Evolutionary conservation across 352 stramenopile species (phyloP).

Genomic region (Phytophthora melonis): DNA sequence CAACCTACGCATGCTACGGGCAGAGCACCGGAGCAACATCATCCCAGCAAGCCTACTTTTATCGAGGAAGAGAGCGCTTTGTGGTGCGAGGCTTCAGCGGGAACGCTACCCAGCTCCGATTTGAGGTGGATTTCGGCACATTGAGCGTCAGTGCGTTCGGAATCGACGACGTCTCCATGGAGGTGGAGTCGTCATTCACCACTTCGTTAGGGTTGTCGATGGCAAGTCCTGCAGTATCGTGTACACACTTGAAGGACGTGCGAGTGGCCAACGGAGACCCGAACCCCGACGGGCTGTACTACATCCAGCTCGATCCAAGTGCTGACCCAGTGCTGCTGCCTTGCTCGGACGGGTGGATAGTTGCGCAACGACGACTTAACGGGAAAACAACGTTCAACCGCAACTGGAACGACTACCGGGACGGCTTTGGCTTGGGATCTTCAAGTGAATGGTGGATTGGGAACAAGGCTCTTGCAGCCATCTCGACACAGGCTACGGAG

Average conservation of each 20-base stretch:
- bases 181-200: slow-evolving; percentile 65
- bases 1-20: slow-evolving; percentile 52
- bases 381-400: slow-evolving; percentile 65
- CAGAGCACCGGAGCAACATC: slow-evolving; percentile 18
- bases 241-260: slow-evolving; percentile 56
- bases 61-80: slow-evolving; percentile 46
- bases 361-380: slow-evolving; percentile 56
- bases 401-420: slow-evolving; percentile 68
- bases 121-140: slow-evolving; percentile 56
- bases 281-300: slow-evolving; percentile 69
- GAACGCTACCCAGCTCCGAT: slow-evolving; percentile 45
- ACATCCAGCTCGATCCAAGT: slow-evolving; percentile 46
- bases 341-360: slow-evolving; percentile 69
- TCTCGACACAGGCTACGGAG: slow-evolving; percentile 49
- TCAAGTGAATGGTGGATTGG: slow-evolving; percentile 71
- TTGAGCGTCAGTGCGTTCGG: slow-evolving; percentile 56
- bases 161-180: slow-evolving; percentile 73
- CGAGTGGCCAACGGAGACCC: slow-evolving; percentile 44
- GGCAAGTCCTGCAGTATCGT: slow-evolving; percentile 55
- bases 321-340: slow-evolving; percentile 42
- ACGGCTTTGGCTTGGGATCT: slow-evolving; percentile 59
- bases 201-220: slow-evolving; percentile 57
- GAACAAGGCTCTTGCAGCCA: slow-evolving; percentile 49
- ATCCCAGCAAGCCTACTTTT: slow-evolving; percentile 41
- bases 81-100: slow-evolving; percentile 52